phyloP scores from a whole-genome alignment of 441 rosid genomes.

The Adansonia rubrostipa region DNA sequence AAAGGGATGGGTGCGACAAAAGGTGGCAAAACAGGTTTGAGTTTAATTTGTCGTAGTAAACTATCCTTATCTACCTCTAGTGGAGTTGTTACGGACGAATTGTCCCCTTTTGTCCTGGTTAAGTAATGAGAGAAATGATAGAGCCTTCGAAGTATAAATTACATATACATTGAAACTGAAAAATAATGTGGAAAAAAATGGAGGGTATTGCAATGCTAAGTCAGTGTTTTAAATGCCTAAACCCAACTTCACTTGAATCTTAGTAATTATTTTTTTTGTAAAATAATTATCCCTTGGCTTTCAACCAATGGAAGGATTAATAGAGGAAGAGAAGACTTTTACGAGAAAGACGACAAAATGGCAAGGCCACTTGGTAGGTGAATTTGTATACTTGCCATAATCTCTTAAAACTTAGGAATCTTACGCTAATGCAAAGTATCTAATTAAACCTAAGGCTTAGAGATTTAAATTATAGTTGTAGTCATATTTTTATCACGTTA shows the following conservation, averaged over 20 bases:
- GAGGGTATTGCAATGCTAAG: too few species aligned
- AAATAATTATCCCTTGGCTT: neutral
- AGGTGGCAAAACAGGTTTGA: neutral
- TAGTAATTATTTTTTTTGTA: too few species aligned
- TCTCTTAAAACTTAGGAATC: neutral
- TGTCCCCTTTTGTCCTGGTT: neutral
- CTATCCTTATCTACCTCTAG: neutral
- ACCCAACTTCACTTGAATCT: too few species aligned
- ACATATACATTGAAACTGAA: too few species aligned
- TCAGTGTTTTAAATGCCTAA: too few species aligned
- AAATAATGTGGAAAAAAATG: too few species aligned
- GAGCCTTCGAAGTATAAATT: too few species aligned
- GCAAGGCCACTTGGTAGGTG: constrained; percentile 35
- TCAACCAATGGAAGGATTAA: neutral
- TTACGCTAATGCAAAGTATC: constrained; percentile 6
- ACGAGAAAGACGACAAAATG: constrained; percentile 26
- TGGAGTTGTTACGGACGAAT: neutral
- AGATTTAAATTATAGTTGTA: too few species aligned
- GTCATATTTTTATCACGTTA: too few species aligned
- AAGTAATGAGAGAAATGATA: neutral
- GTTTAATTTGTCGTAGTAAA: neutral
- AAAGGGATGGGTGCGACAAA: neutral
- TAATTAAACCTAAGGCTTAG: neutral
- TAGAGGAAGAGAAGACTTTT: neutral
- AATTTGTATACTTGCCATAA: constrained; percentile 30